These are phyloP conservation scores for Tardiomyces depauwii DNA, from an alignment of 1,139 yeast species.

Conservation along the genomic window DNA sequence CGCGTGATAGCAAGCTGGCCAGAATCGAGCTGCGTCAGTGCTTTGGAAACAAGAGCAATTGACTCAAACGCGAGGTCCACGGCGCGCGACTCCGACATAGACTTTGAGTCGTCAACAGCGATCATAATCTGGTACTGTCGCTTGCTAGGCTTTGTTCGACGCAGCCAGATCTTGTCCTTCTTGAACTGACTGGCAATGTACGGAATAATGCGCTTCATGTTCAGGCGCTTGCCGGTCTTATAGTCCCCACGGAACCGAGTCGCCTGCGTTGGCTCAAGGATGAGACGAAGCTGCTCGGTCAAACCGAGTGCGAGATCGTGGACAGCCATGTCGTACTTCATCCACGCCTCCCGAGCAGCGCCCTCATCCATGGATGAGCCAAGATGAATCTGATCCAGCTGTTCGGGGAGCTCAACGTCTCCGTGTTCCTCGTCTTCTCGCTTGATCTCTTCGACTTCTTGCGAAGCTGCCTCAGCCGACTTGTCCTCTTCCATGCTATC, in stretches of 20 bases:
- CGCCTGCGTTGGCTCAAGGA: conserved; percentile 90
- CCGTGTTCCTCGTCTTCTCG: conserved; percentile 13
- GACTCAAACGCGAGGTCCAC: conserved; percentile 90
- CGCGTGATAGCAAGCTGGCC: conserved; percentile 87
- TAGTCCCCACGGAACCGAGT: conserved; percentile 93
- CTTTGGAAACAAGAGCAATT: conserved; percentile 88
- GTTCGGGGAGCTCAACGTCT: conserved; percentile 5
- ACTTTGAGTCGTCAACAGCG: conserved; percentile 93
- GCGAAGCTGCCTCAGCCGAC: not conserved
- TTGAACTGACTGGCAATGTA: conserved; percentile 96
- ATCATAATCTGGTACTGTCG: conserved; percentile 97
- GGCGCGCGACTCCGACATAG: conserved; percentile 84
- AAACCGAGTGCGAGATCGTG: conserved; percentile 79
- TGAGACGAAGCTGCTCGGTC: conserved; percentile 86
- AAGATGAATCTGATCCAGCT: not conserved
- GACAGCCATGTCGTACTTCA: conserved; percentile 67
- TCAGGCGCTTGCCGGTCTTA: conserved; percentile 92
- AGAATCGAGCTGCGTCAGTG: conserved; percentile 85
- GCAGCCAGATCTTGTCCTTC: conserved; percentile 96
- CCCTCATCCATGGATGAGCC: conserved; percentile 30
- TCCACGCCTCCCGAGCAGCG: conserved; percentile 73
- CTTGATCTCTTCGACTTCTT: conserved; percentile 17
- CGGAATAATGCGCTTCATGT: conserved; percentile 96
- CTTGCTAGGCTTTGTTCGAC: conserved; percentile 95
- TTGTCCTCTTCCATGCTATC: not conserved